These are phyloP conservation scores for Musa beccarii DNA, from an alignment of 176 grass and related monocot species.

Conservation along the genomic window DNA sequence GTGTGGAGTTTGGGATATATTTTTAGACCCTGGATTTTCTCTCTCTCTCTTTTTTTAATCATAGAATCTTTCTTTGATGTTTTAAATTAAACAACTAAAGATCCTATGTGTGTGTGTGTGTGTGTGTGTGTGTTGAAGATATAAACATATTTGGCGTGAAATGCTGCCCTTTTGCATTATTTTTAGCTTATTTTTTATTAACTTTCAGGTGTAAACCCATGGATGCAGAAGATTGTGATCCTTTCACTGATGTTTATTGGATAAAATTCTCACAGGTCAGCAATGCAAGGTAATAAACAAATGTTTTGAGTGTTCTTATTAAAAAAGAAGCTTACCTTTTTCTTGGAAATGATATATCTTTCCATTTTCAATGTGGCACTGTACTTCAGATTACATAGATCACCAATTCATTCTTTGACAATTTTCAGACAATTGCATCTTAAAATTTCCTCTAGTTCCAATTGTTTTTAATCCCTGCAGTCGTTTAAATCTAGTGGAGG, in stretches of 20 bases:
- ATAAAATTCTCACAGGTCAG: slow-evolving; percentile 73
- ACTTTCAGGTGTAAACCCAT: slow-evolving; percentile 76
- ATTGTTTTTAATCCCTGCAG: no score
- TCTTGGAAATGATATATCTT: background rate
- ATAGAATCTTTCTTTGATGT: background rate
- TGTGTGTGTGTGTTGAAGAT: no score
- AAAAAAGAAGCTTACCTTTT: background rate
- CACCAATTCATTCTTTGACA: no score
- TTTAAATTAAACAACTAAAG: background rate
- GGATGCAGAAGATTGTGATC: slow-evolving; percentile 88
- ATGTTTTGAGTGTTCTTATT: background rate
- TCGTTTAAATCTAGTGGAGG: no score
- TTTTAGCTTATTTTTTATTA: background rate
- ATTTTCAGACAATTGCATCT: no score
- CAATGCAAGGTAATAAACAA: slow-evolving; percentile 68
- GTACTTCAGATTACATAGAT: no score
- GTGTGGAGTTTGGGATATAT: background rate
- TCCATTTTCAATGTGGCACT: background rate
- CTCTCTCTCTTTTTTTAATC: background rate
- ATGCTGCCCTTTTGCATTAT: background rate
- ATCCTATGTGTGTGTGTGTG: no score
- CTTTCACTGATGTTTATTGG: slow-evolving; percentile 87
- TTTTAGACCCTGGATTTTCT: background rate
- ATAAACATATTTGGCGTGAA: no score
- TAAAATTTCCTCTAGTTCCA: no score